phyloP scores from a whole-genome alignment of 306 rosid species.

The Luffa acutangula region DNA sequence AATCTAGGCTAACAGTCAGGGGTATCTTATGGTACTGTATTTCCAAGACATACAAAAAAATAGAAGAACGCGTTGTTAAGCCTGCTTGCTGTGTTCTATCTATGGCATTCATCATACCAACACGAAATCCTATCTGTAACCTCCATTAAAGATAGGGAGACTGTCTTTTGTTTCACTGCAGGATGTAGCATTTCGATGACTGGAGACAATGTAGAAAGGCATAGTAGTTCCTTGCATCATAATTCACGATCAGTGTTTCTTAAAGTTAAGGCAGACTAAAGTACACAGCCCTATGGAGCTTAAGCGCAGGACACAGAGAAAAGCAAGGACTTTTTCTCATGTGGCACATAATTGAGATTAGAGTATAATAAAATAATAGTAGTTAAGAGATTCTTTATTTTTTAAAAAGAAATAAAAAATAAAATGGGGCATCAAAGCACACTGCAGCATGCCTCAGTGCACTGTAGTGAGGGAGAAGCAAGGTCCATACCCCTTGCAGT shows the following conservation, averaged over 20 bases:
- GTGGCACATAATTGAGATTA: not conserved
- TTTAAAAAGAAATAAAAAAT: not conserved
- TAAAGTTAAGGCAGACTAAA: not conserved
- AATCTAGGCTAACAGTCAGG: not conserved
- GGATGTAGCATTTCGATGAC: not conserved
- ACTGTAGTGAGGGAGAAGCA: not conserved
- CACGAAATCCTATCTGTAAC: not conserved
- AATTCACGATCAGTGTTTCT: not conserved
- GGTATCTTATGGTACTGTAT: not conserved
- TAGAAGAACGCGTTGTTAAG: not conserved
- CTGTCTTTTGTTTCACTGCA: not conserved
- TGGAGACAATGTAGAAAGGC: not conserved
- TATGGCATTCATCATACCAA: not conserved
- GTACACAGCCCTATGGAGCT: not conserved
- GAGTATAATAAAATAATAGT: not conserved
- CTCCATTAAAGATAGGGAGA: not conserved
- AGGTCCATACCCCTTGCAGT: not conserved
- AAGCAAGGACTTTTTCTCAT: not conserved
- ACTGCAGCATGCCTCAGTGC: not conserved
- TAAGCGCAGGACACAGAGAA: not conserved
- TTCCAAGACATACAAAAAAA: not conserved
- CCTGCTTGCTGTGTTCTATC: not conserved
- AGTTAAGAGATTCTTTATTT: not conserved
- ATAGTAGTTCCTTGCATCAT: not conserved
- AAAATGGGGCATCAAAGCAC: not conserved